phyloP scores from a whole-genome alignment of 441 rosid genomes.

The Flueggea neowawraea region DNA sequence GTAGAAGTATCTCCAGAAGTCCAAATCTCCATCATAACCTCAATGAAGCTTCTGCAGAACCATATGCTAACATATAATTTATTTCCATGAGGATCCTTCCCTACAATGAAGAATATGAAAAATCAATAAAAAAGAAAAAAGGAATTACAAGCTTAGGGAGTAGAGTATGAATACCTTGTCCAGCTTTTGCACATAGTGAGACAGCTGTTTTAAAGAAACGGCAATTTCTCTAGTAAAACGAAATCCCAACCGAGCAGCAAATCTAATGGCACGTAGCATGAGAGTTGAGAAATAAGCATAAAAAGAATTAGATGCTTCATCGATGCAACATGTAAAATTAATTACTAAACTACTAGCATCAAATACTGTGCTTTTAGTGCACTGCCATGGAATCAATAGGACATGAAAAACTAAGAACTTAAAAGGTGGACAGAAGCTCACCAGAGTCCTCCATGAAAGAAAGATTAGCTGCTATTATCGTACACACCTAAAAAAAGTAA shows the following conservation, averaged over 20 bases:
- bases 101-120: conserved; percentile 29
- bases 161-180: conserved; percentile 46
- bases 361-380: no score
- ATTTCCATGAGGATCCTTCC: conserved; percentile 77
- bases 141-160: not conserved
- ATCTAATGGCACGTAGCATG: conserved; percentile 70
- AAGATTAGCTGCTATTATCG: conserved; percentile 52
- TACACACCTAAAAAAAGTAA: conserved; percentile 44
- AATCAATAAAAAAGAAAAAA: conserved; percentile 5
- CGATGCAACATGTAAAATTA: not conserved
- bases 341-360: conserved; percentile 26
- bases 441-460: conserved; percentile 78
- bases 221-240: conserved; percentile 60
- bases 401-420: conserved; percentile 6
- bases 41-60: conserved; percentile 83
- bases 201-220: conserved; percentile 47
- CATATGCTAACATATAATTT: conserved; percentile 83
- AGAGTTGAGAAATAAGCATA: conserved; percentile 41
- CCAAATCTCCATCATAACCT: conserved; percentile 83
- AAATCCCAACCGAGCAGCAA: conserved; percentile 73
- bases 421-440: conserved; percentile 23
- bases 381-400: no score
- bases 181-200: conserved; percentile 41
- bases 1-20: conserved; percentile 70
- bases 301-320: conserved; percentile 4